Evolutionary conservation across 1,284 basidiomycete genomes (phyloP).

Genomic region (Athelia sp.): DNA sequence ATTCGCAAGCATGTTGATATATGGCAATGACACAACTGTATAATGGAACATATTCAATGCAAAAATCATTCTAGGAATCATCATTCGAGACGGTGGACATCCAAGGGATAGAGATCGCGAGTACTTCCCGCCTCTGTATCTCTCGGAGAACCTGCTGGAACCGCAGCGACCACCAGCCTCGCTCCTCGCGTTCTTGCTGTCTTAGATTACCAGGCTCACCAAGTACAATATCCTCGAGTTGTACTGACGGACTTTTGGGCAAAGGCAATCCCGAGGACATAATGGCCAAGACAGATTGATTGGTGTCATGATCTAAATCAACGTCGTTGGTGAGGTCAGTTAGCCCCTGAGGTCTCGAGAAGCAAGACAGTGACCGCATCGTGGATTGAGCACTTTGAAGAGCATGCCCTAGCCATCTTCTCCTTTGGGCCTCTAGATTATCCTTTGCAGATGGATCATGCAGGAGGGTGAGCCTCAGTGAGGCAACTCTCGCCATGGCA

Average conservation of each 20-base stretch:
- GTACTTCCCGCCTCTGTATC: conserved; percentile 27
- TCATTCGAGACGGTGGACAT: neutral
- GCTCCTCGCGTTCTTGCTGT: conserved; percentile 61
- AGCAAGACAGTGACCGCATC: conserved; percentile 46
- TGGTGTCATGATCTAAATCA: conserved; percentile 35
- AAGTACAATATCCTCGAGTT: conserved; percentile 32
- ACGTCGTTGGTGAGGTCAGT: conserved; percentile 24
- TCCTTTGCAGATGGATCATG: neutral
- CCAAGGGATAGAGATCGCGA: neutral
- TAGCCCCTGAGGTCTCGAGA: conserved; percentile 26
- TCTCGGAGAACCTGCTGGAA: conserved; percentile 68
- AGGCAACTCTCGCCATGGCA: conserved; percentile 32
- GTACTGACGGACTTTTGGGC: conserved; percentile 65
- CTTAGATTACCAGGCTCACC: conserved; percentile 22
- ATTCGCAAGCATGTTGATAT: neutral
- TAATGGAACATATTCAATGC: too few species aligned
- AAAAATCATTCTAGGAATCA: too few species aligned
- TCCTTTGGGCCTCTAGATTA: conserved; percentile 13
- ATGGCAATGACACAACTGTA: too few species aligned
- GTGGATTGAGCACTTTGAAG: conserved; percentile 47
- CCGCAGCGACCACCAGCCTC: conserved; percentile 73
- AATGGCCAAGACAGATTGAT: conserved; percentile 45
- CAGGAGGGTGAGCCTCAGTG: conserved; percentile 2
- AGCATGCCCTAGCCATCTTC: conserved; percentile 2
- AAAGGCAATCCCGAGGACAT: conserved; percentile 56